Evolutionary conservation across 768 basidiomycete genomes (phyloP).

Genomic region (Cytidiella melzeri): DNA sequence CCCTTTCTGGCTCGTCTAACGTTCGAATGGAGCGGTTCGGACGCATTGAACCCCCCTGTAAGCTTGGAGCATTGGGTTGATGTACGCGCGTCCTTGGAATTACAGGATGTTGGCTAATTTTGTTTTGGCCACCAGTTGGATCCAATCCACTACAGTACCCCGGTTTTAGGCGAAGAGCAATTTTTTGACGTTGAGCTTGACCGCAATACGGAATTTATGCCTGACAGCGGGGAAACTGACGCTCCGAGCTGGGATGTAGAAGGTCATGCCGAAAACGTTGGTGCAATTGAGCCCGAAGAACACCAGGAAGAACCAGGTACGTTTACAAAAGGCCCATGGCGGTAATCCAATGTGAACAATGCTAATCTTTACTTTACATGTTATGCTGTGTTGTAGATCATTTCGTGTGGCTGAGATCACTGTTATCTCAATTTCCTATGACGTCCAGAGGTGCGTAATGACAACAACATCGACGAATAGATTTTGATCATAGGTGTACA

Average conservation of each 20-base stretch:
- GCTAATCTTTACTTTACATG: background rate
- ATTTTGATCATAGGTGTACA: background rate
- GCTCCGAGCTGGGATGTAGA: conserved; percentile 14
- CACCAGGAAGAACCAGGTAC: conserved; percentile 9
- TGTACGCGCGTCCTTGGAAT: too few relatives aligned
- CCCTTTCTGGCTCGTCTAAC: conserved; percentile 40
- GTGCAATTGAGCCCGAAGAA: background rate
- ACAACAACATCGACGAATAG: background rate
- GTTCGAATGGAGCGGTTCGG: conserved; percentile 33
- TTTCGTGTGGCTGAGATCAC: conserved; percentile 25
- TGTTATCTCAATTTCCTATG: conserved; percentile 39
- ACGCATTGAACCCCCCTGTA: conserved; percentile 32
- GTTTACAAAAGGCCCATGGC: background rate
- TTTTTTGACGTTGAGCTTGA: conserved; percentile 45
- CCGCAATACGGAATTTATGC: conserved; percentile 34
- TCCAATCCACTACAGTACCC: conserved; percentile 28
- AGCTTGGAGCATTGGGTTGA: conserved; percentile 50
- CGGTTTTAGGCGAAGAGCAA: conserved; percentile 43
- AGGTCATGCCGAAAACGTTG: background rate
- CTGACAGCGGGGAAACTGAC: conserved; percentile 15
- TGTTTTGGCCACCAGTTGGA: too few relatives aligned
- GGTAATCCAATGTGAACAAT: too few relatives aligned
- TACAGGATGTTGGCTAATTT: too few relatives aligned
- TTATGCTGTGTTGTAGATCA: conserved; percentile 23
- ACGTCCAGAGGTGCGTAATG: conserved; percentile 32